Conservation (phyloP, 2,329 filamentous ascomycete genomes). For the Penicillium concentricum region DNA sequence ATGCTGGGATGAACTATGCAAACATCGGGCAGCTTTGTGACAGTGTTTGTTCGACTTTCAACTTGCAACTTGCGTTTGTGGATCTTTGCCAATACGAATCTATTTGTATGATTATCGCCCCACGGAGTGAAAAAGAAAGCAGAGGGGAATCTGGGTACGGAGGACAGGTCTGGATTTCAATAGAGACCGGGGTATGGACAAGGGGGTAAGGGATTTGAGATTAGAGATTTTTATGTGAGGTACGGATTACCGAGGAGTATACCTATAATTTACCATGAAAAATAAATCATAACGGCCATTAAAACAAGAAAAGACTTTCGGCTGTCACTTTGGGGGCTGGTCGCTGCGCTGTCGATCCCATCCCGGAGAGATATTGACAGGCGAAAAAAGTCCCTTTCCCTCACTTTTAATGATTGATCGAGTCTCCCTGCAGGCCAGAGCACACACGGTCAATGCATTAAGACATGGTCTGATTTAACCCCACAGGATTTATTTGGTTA, state of each 20-base stretch:
- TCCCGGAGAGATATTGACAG: constrained; percentile 20
- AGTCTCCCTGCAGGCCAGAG: constrained; percentile 18
- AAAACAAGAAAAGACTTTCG: constrained; percentile 10
- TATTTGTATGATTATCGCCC: constrained; percentile 14
- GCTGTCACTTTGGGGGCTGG: constrained; percentile 26
- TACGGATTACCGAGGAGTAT: constrained; percentile 2
- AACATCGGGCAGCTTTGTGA: constrained; percentile 13
- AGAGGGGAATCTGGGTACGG: constrained; percentile 1
- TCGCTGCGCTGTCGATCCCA: constrained; percentile 31
- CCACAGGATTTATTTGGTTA: constrained; percentile 12
- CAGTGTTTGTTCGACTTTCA: constrained; percentile 4
- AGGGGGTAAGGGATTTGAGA: neutral
- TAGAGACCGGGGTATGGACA: neutral
- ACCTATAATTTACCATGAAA: neutral
- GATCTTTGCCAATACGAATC: constrained; percentile 20
- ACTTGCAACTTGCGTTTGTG: constrained; percentile 23
- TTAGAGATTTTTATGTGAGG: neutral
- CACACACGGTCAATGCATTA: constrained; percentile 26
- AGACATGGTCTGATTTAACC: constrained; percentile 17
- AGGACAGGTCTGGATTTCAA: constrained; percentile 5
- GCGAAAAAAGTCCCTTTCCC: constrained; percentile 4
- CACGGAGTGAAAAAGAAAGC: constrained; percentile 19
- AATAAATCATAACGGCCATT: neutral
- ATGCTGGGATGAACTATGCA: constrained; percentile 13
- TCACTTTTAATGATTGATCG: constrained; percentile 17